Evolutionary conservation across 176 grass and related monocot genomes (phyloP).

Genomic region (Secale cereale): DNA sequence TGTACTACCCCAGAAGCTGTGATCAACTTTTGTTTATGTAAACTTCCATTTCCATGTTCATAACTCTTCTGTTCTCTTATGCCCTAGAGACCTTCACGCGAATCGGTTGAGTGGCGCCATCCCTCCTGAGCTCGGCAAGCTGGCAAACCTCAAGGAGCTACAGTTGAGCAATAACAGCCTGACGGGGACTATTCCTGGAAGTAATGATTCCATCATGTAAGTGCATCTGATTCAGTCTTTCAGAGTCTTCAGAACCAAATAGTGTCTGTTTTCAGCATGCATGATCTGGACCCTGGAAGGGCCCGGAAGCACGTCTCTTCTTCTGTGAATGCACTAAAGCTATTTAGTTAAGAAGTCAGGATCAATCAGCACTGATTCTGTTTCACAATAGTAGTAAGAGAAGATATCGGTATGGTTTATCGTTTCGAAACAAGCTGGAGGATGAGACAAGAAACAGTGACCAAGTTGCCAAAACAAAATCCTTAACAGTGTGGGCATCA

Average conservation of each 20-base stretch:
- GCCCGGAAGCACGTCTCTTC: neutral
- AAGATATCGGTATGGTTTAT: neutral
- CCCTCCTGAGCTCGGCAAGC: slow-evolving; percentile 61
- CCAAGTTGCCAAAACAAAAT: slow-evolving; percentile 5
- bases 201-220: slow-evolving; percentile 59
- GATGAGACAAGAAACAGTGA: slow-evolving; percentile 3
- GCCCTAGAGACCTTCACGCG: slow-evolving; percentile 68
- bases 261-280: neutral
- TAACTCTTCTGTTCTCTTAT: slow-evolving; percentile 37
- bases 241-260: neutral
- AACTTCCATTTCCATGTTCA: slow-evolving; percentile 7
- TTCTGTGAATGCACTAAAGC: neutral
- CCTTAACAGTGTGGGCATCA: neutral
- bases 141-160: slow-evolving; percentile 54
- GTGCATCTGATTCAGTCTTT: neutral
- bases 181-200: slow-evolving; percentile 76
- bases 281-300: neutral
- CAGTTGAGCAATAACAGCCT: slow-evolving; percentile 69
- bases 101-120: slow-evolving; percentile 73
- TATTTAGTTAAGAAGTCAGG: slow-evolving; percentile 30
- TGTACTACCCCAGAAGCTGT: slow-evolving; percentile 47
- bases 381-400: neutral
- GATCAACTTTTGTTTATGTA: neutral
- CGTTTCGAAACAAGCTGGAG: slow-evolving; percentile 13
- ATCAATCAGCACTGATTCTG: slow-evolving; percentile 14